Evolutionary conservation across 352 stramenopile genomes (phyloP), one percentile per base, ranked within the genome.

Genomic region (Globisporangium polare): DNA sequence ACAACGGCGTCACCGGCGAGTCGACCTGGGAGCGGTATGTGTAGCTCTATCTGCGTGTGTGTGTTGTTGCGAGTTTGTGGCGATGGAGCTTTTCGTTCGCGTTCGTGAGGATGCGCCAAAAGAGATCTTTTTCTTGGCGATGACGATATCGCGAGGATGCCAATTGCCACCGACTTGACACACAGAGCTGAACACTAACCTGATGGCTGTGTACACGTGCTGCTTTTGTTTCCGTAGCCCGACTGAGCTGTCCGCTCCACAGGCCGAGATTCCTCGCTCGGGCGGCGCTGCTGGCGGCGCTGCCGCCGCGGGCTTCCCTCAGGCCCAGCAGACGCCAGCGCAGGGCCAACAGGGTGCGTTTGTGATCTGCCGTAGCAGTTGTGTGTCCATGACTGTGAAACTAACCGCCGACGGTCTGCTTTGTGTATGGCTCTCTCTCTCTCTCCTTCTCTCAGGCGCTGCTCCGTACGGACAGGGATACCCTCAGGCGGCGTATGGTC

Each of bases 1-100:
- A 97, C 81, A 97, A 97, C 71, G 77, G 84, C 71, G 75, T 84
- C 61, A 96, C 90, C 27, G 88, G 88, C 59, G 89, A 96, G 64
- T 96, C 88, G 20, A 95, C 79, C 42, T 98, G 89, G 89, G 88
- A 96, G 50, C 83, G 83, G 74, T 95, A 72, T 45, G 83, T 75
- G 51, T 2, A 1, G 10, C 12, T 53, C 37, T 20, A 20, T 22
- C 7, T 20, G 4, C 33, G n/a, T 58, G 15, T 58, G 43, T 43
- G n/a, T 31, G 13, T 55, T 12, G 37, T 41, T 53, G 24, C 7
- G 29, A 33, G 29, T 6, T 33, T 33, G 8, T 42, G 54, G 27
- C 17, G 31, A 42, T 13, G 13, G 12, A 52, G 6, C 13, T 13
- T 24, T 24, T 54, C 43, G 29, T 54, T 35, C 22, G 46, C 46